These are phyloP conservation scores for Tylopilus felleus DNA, from an alignment of 768 basidiomycete species.

Conservation along the genomic window DNA sequence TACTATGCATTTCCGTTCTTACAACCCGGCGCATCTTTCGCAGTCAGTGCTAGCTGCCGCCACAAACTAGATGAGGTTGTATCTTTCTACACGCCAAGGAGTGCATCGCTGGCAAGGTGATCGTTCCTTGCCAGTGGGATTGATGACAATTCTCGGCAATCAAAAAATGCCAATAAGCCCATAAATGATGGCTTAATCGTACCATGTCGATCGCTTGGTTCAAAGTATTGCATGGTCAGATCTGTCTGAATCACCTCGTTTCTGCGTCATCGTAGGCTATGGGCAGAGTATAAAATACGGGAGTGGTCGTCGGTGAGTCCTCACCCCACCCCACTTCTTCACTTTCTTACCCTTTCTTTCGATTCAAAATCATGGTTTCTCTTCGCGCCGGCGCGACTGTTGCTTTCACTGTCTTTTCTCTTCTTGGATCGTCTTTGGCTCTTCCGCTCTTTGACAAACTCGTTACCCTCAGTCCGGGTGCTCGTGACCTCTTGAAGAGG, in stretches of 20 bases:
- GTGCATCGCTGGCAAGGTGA: not conserved
- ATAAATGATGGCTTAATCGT: not conserved
- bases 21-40: not conserved
- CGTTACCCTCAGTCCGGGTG: constrained; percentile 12
- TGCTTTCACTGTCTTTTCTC: constrained; percentile 2
- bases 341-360: not conserved
- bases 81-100: too few species aligned
- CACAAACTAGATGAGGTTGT: too few species aligned
- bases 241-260: not conserved
- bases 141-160: not conserved
- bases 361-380: constrained; percentile 4
- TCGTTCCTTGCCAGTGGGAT: not conserved
- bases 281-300: not conserved
- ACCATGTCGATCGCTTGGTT: not conserved
- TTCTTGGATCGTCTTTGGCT: constrained; percentile 10
- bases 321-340: not conserved
- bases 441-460: constrained; percentile 17
- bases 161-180: not conserved
- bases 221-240: not conserved
- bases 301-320: not conserved
- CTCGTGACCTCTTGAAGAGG: constrained; percentile 16
- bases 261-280: not conserved
- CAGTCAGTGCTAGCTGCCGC: not conserved
- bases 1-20: not conserved
- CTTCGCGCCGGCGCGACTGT: not conserved